Conservation (phyloP, 2,329 filamentous ascomycete genomes). For the Cladosporium sp. region DNA sequence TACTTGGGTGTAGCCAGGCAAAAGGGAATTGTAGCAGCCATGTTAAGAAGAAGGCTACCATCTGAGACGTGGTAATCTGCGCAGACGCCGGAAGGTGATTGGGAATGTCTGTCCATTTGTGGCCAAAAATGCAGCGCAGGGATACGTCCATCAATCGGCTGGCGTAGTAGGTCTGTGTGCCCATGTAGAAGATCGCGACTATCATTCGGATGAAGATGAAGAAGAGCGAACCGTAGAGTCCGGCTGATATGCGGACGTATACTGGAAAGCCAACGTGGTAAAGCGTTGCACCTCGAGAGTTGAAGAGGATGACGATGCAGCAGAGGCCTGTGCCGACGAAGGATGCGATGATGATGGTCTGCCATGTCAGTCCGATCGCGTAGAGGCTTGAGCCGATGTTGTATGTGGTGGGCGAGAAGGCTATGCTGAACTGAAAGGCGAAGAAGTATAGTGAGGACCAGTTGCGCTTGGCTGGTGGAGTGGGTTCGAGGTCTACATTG, state of each 20-base stretch:
- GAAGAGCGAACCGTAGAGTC: conserved; percentile 37
- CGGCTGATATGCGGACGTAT: conserved; percentile 31
- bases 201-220: conserved; percentile 37
- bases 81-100: conserved; percentile 29
- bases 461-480: conserved; percentile 16
- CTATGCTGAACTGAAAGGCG: conserved; percentile 32
- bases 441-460: conserved; percentile 27
- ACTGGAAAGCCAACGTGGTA: conserved; percentile 38
- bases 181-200: conserved; percentile 39
- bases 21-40: conserved; percentile 33
- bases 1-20: conserved; percentile 42
- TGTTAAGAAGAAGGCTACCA: conserved; percentile 33
- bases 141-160: conserved; percentile 34
- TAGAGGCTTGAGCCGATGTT: conserved; percentile 31
- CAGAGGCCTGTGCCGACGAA: conserved; percentile 31
- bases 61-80: conserved; percentile 31
- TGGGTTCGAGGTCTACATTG: conserved; percentile 23
- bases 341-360: conserved; percentile 30
- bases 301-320: conserved; percentile 32
- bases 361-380: conserved; percentile 30
- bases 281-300: conserved; percentile 31
- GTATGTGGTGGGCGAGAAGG: conserved; percentile 34
- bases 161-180: conserved; percentile 33
- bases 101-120: conserved; percentile 32
- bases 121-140: conserved; percentile 38